phyloP scores from a whole-genome alignment of 257 asterid genomes.

The Solanum lycopersicoides region DNA sequence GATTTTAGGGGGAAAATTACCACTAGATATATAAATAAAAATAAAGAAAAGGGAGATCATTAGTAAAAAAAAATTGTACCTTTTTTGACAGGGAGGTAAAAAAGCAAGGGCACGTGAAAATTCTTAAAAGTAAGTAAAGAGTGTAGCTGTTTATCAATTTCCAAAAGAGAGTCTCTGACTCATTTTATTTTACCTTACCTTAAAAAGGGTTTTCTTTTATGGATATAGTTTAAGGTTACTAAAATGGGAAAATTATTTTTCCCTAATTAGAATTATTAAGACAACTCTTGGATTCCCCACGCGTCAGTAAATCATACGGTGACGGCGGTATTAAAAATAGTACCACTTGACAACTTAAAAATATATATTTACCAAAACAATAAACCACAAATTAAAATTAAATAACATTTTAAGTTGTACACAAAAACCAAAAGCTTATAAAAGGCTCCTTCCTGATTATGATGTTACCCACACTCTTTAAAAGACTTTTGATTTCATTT shows the following conservation, averaged over 20 bases:
- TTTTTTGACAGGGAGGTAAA: neutral
- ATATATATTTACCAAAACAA: neutral
- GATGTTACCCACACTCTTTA: neutral
- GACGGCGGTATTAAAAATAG: constrained; percentile 15
- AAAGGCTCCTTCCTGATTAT: constrained; percentile 5
- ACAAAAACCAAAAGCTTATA: neutral
- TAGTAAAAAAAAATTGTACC: neutral
- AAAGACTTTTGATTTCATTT: neutral
- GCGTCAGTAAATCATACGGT: constrained; percentile 31
- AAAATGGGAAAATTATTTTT: constrained; percentile 3
- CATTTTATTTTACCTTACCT: neutral
- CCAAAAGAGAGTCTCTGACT: neutral
- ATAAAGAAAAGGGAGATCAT: neutral
- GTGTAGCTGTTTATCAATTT: neutral
- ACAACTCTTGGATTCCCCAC: constrained; percentile 29
- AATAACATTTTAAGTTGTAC: neutral
- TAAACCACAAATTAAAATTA: neutral
- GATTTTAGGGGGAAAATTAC: neutral
- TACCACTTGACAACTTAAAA: neutral
- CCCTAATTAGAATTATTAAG: constrained; percentile 20
- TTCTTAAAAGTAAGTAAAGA: neutral
- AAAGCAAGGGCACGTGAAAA: constrained; percentile 11
- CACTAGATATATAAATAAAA: too few relatives aligned
- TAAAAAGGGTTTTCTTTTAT: neutral
- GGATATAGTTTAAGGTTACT: constrained; percentile 19